These are phyloP conservation scores for Metarhizium sp. DNA, from an alignment of 2,329 filamentous ascomycete genomes.

Conservation along the genomic window DNA sequence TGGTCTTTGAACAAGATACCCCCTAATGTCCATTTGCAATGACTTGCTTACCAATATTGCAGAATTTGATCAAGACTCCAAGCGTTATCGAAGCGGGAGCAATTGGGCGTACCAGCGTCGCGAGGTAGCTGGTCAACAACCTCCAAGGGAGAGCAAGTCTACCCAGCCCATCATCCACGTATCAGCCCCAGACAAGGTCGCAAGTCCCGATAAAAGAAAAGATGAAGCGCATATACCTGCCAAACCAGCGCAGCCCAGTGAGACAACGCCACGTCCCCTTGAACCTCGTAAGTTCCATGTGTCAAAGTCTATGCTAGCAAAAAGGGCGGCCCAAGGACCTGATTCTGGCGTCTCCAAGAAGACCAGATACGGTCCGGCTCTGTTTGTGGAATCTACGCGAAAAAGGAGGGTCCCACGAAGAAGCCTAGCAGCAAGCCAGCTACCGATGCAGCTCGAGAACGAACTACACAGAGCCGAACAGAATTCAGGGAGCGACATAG, in stretches of 20 bases:
- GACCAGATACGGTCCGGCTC: conserved; percentile 31
- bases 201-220: conserved; percentile 7
- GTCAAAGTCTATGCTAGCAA: conserved; percentile 35
- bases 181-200: conserved; percentile 28
- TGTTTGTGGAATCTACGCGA: conserved; percentile 46
- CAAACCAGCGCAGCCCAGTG: neutral
- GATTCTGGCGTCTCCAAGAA: conserved; percentile 28
- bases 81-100: conserved; percentile 41
- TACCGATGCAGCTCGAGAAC: neutral
- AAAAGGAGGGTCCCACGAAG: conserved; percentile 21
- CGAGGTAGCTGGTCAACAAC: conserved; percentile 20
- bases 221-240: conserved; percentile 2
- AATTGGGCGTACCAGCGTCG: conserved; percentile 49
- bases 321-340: conserved; percentile 12
- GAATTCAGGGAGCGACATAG: conserved; percentile 4
- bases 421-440: conserved; percentile 11
- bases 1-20: conserved; percentile 14
- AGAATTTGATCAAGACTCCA: conserved; percentile 44
- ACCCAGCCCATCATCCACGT: conserved; percentile 37
- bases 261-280: conserved; percentile 3
- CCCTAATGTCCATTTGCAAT: conserved; percentile 6
- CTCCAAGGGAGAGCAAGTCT: neutral
- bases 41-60: conserved; percentile 7
- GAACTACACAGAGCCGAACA: conserved; percentile 1
- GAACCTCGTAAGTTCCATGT: conserved; percentile 47